phyloP scores from a whole-genome alignment of 768 basidiomycete genomes.

The Amanita rubescens region DNA sequence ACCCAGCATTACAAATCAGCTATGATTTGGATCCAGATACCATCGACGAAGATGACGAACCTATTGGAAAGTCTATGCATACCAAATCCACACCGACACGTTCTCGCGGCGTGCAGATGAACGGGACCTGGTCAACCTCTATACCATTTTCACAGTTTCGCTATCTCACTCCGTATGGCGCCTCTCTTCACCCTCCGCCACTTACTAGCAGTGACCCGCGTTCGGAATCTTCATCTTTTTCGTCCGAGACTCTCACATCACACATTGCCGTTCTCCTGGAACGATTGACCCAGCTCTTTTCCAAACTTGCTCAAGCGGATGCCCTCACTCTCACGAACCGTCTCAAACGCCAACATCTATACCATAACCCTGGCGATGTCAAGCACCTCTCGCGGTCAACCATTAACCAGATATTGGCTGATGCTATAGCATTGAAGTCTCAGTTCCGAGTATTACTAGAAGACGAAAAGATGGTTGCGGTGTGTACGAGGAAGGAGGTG shows the following conservation, averaged over 20 bases:
- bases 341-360: constrained; percentile 81
- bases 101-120: constrained; percentile 66
- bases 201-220: constrained; percentile 39
- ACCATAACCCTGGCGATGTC: constrained; percentile 65
- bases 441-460: constrained; percentile 73
- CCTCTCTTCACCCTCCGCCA: constrained; percentile 32
- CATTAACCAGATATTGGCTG: constrained; percentile 63
- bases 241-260: constrained; percentile 41
- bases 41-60: constrained; percentile 23
- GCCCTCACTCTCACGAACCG: constrained; percentile 83
- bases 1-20: constrained; percentile 26
- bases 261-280: constrained; percentile 53
- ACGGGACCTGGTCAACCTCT: constrained; percentile 25
- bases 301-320: constrained; percentile 65
- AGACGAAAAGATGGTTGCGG: constrained; percentile 57
- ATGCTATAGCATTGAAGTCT: constrained; percentile 58
- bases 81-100: constrained; percentile 44
- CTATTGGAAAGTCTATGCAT: constrained; percentile 20
- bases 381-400: constrained; percentile 81
- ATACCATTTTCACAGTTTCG: not conserved
- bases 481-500: constrained; percentile 74
- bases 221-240: constrained; percentile 67
- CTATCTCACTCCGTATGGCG: constrained; percentile 26
- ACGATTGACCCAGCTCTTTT: constrained; percentile 50
- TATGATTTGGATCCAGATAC: constrained; percentile 37